Evolutionary conservation across 192 early-diverging fungal species (phyloP), one percentile per base, ranked within the genome.

Genomic region (Podila verticillata): DNA sequence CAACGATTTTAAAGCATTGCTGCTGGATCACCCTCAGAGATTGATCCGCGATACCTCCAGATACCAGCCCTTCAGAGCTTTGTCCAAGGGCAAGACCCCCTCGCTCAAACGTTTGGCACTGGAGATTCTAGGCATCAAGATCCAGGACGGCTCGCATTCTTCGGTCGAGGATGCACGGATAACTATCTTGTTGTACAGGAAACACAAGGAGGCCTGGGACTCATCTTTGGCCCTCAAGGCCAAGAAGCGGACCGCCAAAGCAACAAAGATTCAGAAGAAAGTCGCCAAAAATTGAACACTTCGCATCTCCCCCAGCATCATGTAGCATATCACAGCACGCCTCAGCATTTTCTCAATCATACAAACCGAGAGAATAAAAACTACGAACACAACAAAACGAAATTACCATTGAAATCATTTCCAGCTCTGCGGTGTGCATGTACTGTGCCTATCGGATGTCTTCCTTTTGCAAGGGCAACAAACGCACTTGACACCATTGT

Each of bases 81-180:
- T 91, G 17, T 71, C 87, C 12, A 86, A 87, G 12, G 94, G 93
- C 9, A 75, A 90, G 10, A 79, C 90, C 2, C 93, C 93, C 24
- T 87, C 91, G 5, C 84, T 98, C 63, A 90, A 92, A 51, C 91
- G 86, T 36, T 82, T 98, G 66, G 96, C 94, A 0, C 87, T 91
- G 31, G 82, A 90, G 39, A 68, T 94, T 32, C 69, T 99, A 31
- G 89, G 89, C 5, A 79, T 96, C n/a, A 88, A 85, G 28, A 97
- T 99, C 74, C 97, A 99, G 77, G 70, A 87, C 15, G 95, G 94
- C 35, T 87, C 87, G 70, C 97, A 99, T 82, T 96, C 92, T 22
- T 95, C 95, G 9, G 94, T 95, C 4, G 92, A 95, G 49, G 98
- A 98, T 87, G 97, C 97, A 1, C 86, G 91, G 63, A 91, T 95